Evolutionary conservation across 441 rosid genomes (phyloP), one percentile per base, ranked within the genome.

Genomic region (Gossypium aridum): DNA sequence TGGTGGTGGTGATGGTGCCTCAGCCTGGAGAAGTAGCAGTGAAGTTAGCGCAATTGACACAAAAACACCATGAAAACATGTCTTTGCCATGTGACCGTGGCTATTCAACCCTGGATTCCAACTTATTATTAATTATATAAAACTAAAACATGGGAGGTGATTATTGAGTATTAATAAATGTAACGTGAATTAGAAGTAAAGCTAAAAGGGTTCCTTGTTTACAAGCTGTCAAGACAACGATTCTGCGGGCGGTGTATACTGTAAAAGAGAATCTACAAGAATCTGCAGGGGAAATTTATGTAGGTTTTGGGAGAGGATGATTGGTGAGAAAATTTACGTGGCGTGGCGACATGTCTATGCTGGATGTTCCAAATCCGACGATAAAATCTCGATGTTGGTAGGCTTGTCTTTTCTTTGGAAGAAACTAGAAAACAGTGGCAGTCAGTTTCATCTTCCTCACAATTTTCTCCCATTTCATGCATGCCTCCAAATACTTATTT

Each of bases 401-500:
- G 25, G 25, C 3, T 3, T 65, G 55, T 20, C 47, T 69, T 2
- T 16, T 16, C 19, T 37, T 37, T 16, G 73, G 25, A 8, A 16
- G 51, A 53, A 31, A 16, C 43, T 37, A 7, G 43, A 37, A 37
- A 7, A 37, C 51, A 19, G 39, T 19, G 20, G 1, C 4, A 2
- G 65, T 56, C 65, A 20, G 57, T 57, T 31, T 56, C 74, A 71
- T 56, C 74, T 31, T 43, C 51, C 26, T 64, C 53, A 37, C 9
- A 37, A 64, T 8, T 31, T 31, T 31, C 6, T 6, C 2, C 14
- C 8, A 23, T 60, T 25, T 13, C 62, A 7, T 59, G 64, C 64
- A 22, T 59, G 16, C 54, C 16, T 64, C 69, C 25, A 17, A 39
- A 19, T 7, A 64, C 23, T 3, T 19, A 4, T 61, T 64, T 56